Base-by-base conservation (phyloP, 2,329 filamentous ascomycete genomes). In the Colletotrichum sojae region DNA sequence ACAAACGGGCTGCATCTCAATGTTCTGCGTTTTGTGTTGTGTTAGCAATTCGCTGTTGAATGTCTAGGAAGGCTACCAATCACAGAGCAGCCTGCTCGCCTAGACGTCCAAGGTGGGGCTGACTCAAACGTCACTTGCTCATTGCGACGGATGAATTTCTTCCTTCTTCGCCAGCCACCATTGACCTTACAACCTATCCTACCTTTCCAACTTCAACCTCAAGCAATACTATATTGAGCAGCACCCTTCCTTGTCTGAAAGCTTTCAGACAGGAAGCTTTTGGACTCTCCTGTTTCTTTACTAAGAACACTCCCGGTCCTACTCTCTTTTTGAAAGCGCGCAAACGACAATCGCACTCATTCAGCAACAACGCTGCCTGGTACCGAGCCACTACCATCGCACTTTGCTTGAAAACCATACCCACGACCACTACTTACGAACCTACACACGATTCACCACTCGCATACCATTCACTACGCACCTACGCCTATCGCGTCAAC, bases 101-200 rank as follows among this genome's bases (percentile, higher is more conserved):
- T 71, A 63, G 52, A 49, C 39, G 36, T 51, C 40, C 54, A 27
- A 60, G 40, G 67, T 60, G 67, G 59, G 61, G 69, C 69, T 67
- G 48, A 67, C 61, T 67, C 68, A 72, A 71, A 72, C 70, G 70
- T 71, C 70, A 65, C 64, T 62, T 69, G 70, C 67, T 69, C 58
- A 67, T 69, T 51, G 67, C 67, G 67, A 70, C 55, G n/a, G 63
- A 49, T 54, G 67, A 68, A 63, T 63, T 70, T 70, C 63, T 70
- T 70, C 57, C 57, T 46, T 40, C 39, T 10, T 36, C 40, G 8
- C 31, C 31, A 36, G 31, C 31, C 31, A 36, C 31, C 9, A 36
- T 36, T 10, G 8, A 36, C 31, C 31, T 36, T 10, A 36, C 31
- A 36, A 9, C 31, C 31, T 10, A 10, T 36, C 4, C 4, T 36